Percentiles rank a stretch among this genome's conserved stretches.
phyloP scores from a whole-genome alignment of 2,329 filamentous ascomycete species.

The Arthrobotrys megalospora region DNA sequence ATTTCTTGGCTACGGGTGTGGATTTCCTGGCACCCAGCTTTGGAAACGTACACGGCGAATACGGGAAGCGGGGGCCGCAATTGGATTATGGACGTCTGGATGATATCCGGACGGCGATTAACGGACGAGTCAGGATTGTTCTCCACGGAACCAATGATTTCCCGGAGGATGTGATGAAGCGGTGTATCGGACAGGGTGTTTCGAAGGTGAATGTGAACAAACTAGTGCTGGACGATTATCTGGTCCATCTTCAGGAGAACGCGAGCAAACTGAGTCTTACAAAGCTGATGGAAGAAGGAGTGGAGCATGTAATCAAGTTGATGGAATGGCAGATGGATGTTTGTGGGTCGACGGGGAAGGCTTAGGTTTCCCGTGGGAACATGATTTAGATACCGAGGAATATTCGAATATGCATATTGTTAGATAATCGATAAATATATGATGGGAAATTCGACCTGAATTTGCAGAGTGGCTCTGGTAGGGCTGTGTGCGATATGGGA shows the following conservation, averaged over 20 bases:
- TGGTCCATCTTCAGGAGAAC: constrained; percentile 68
- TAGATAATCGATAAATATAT: constrained; percentile 1
- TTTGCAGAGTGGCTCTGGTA: constrained; percentile 12
- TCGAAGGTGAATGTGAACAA: constrained; percentile 75
- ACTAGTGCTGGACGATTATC: constrained; percentile 70
- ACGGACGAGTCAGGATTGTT: constrained; percentile 70
- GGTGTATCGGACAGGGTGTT: constrained; percentile 72
- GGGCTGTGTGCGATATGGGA: constrained; percentile 34
- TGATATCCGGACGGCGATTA: constrained; percentile 66
- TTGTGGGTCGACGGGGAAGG: constrained; percentile 69
- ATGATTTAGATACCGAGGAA: not conserved
- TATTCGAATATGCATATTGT: not conserved
- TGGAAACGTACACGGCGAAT: constrained; percentile 82
- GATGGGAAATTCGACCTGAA: not conserved
- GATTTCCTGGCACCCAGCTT: constrained; percentile 82
- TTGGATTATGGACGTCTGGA: constrained; percentile 74
- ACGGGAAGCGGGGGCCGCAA: constrained; percentile 76
- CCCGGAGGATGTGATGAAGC: constrained; percentile 70
- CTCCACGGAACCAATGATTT: constrained; percentile 75
- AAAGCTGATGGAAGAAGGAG: constrained; percentile 70
- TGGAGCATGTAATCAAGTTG: constrained; percentile 66
- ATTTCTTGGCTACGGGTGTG: constrained; percentile 80
- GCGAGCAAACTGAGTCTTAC: constrained; percentile 67
- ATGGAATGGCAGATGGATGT: constrained; percentile 71
- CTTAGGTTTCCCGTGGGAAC: constrained; percentile 61